Conservation (phyloP, 345 rosid genomes). For the Firmiana major region DNA sequence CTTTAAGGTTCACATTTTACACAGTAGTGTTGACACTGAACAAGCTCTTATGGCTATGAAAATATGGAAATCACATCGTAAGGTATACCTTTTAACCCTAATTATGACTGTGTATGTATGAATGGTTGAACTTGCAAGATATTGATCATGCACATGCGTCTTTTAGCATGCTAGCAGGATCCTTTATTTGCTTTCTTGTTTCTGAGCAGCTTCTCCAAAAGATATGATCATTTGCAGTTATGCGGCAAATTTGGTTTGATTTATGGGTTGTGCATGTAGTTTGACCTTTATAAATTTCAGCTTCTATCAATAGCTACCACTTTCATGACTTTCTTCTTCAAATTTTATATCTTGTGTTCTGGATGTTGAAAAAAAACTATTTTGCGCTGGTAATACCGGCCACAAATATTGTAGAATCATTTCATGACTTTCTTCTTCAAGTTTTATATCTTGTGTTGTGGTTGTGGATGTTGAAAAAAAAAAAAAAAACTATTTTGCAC, state of each 20-base stretch:
- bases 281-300: neutral
- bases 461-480: no score
- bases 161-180: neutral
- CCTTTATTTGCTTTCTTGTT: neutral
- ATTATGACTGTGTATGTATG: neutral
- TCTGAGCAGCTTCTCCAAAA: neutral
- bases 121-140: neutral
- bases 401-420: constrained; percentile 55
- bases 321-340: neutral
- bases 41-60: constrained; percentile 88
- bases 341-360: neutral
- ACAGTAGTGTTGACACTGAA: constrained; percentile 78
- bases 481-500: no score
- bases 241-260: neutral
- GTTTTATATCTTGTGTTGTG: no score
- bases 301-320: neutral
- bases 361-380: neutral
- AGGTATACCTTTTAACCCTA: constrained; percentile 41
- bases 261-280: neutral
- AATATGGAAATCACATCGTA: constrained; percentile 79
- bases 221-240: neutral
- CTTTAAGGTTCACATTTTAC: constrained; percentile 82
- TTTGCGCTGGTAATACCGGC: constrained; percentile 76
- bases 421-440: no score
- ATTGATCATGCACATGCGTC: neutral